Base-by-base conservation (phyloP, 495 filamentous ascomycete genomes). In the Podospora pseudoanserina region DNA sequence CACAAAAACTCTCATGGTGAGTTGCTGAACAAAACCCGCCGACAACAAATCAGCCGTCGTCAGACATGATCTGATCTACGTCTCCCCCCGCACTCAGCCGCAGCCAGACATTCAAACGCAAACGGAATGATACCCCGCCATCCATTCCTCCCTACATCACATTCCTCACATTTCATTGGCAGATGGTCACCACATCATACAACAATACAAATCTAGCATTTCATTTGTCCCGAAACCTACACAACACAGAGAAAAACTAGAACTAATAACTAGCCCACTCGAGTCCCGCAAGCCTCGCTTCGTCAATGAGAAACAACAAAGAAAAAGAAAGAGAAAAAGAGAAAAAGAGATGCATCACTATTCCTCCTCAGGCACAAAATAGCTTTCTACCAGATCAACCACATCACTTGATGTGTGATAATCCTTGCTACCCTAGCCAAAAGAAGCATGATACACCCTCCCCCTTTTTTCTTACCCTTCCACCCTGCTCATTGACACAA, bases 381-480 rank as follows among this genome's bases (percentile, higher is more conserved):
- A 59, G 39, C 39, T 49, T 49, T 59, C 56, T 23, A 27, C n/a
- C 26, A 6, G 26, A 59, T 59, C 56, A 59, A 4, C 19, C 19
- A 20, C 30, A 32, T 18, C 56, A 59, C 56, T 59, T 59, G 56
- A 32, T 32, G 56, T 32, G 56, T 49, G 19, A 58, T 58, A 9
- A 58, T 9, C 56, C 23, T 20, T 9, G 56, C 56, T 20, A 49
- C 39, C 39, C 39, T 61, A 32, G 27, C 26, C 56, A 62, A 18
- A 30, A 62, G 23, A 64, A 67, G 70, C 74, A 70, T 39, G 66
- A 60, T 66, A 53, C 62, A 55, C 70, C 61, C 67, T 23, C 62
- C 28, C 60, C 32, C 30, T 49, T 32, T 61, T 20, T 49, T 32
- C 30, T 15, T 2, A 34, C 7, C 16, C 4, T 32, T 5, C 30